Evolutionary conservation across 495 filamentous ascomycete species (phyloP).

Genomic region (Aspergillus homomorphus): DNA sequence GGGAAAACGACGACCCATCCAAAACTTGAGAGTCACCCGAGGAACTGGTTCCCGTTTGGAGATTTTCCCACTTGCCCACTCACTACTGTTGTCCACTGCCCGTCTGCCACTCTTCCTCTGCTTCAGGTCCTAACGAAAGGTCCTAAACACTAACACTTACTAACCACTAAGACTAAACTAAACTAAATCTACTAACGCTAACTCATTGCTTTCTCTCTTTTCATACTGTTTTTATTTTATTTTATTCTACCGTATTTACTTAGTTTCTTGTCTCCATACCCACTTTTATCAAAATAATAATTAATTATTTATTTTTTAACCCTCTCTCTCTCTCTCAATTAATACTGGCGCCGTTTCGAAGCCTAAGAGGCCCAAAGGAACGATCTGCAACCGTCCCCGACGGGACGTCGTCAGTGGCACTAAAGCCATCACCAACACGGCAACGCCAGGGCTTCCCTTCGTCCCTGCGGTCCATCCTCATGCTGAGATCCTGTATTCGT

Average conservation of each 20-base stretch:
- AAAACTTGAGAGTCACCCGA: slow-evolving; percentile 31
- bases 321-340: slow-evolving; percentile 15
- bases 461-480: slow-evolving; percentile 27
- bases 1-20: slow-evolving; percentile 22
- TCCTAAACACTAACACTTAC: too few relatives aligned
- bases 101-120: neutral
- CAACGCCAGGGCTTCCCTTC: slow-evolving; percentile 29
- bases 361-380: slow-evolving; percentile 30
- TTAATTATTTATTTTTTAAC: slow-evolving; percentile 9
- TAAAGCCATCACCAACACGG: slow-evolving; percentile 33
- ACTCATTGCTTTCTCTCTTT: slow-evolving; percentile 14
- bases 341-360: slow-evolving; percentile 27
- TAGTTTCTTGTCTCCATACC: too few relatives aligned
- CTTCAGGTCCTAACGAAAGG: too few relatives aligned
- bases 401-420: slow-evolving; percentile 50
- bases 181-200: slow-evolving; percentile 21
- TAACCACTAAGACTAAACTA: neutral
- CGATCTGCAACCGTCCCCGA: slow-evolving; percentile 47
- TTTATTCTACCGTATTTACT: too few relatives aligned
- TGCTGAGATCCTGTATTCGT: slow-evolving; percentile 39
- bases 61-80: slow-evolving; percentile 15
- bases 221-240: slow-evolving; percentile 9
- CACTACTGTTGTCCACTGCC: too few relatives aligned
- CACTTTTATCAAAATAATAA: too few relatives aligned
- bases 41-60: slow-evolving; percentile 41